Base-by-base conservation (phyloP, 768 basidiomycete species). In the Lyophyllum atratum region DNA sequence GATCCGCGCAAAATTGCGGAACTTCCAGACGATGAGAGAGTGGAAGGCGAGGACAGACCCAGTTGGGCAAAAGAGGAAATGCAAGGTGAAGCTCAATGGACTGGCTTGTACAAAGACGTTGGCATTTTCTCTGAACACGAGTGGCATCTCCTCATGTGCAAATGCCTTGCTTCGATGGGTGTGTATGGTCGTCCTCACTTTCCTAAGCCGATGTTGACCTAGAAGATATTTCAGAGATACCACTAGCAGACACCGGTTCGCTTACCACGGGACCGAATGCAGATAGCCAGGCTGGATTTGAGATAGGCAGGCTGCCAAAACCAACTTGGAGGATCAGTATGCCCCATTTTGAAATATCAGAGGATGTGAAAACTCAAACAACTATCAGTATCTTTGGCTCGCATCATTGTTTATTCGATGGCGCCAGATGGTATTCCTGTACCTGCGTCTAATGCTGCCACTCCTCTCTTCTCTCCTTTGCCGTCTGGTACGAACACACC, bases 321-420 rank as follows among this genome's bases (percentile, higher is more conserved):
- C 81, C 88, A 1, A 76, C 77, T 54, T 91, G 89, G 89, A 77
- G 89, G 47, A 91, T 90, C 57, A 71, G 88, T 89, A 64, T 49
- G 87, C 77, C 31, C 21, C 28, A 26, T 29, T 37, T 53, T 14
- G 5, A 22, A 47, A 56, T 47, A 42, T 60, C 56, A 28, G 55
- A 60, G 54, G 54, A 58, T 60, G 33, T 63, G 49, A 17, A 56
- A 22, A 53, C 39, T 26, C 29, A 17, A 58, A 22, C 19, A 4
- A 22, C 21, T 12, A 57, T 21, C 61, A 92, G 90, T 84, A 46
- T 92, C 91, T 11, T 74, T 96, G 49, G 92, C 94, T 11, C 82
- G 85, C 34, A 87, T 95, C 54, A 89, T 96, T 56, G 88, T 95
- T 3, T 94, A 93, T 71, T 94, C 92, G 4, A 95, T 97, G 87